Evolutionary conservation across 805 yeast genomes (phyloP).

Genomic region (Saccharomyces paradoxus): DNA sequence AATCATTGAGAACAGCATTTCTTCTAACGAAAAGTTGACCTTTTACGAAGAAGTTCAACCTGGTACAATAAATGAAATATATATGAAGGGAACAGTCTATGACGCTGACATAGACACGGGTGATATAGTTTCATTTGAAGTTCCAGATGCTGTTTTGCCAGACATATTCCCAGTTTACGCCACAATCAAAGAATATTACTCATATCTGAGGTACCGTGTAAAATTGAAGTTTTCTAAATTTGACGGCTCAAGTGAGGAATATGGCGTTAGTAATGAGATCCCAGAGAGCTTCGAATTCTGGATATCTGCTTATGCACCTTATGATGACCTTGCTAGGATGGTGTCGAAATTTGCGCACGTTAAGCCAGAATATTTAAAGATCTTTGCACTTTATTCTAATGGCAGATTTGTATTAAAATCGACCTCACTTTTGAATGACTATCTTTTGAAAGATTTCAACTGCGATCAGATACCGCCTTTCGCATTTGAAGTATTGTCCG

Average conservation of each 20-base stretch:
- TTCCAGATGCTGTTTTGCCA: conserved; percentile 6
- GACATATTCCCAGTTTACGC: conserved; percentile 29
- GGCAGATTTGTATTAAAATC: conserved; percentile 43
- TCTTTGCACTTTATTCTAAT: conserved; percentile 57
- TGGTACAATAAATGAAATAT: conserved; percentile 38
- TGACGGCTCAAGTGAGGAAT: conserved; percentile 21
- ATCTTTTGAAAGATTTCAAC: conserved; percentile 32
- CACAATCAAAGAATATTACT: conserved; percentile 41
- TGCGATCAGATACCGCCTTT: conserved; percentile 38
- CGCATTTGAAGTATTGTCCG: conserved; percentile 69
- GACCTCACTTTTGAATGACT: conserved; percentile 26
- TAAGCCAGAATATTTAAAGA: conserved; percentile 54
- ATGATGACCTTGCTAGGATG: conserved; percentile 50
- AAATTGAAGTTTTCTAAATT: conserved; percentile 42
- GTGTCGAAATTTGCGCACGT: conserved; percentile 48
- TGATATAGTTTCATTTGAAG: conserved; percentile 45
- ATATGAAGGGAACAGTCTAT: conserved; percentile 38
- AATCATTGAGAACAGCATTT: conserved; percentile 36
- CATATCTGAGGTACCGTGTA: conserved; percentile 50
- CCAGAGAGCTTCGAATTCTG: conserved; percentile 46
- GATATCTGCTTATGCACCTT: conserved; percentile 55
- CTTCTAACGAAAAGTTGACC: conserved; percentile 28
- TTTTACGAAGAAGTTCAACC: conserved; percentile 58
- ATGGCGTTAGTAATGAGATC: conserved; percentile 13
- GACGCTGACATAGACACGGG: conserved; percentile 56